A percentile compares a stretch with the other conserved stretches of the same genome.
These are phyloP conservation scores for Carex parvula DNA, from an alignment of 176 grass and related monocot species.

Conservation along the genomic window DNA sequence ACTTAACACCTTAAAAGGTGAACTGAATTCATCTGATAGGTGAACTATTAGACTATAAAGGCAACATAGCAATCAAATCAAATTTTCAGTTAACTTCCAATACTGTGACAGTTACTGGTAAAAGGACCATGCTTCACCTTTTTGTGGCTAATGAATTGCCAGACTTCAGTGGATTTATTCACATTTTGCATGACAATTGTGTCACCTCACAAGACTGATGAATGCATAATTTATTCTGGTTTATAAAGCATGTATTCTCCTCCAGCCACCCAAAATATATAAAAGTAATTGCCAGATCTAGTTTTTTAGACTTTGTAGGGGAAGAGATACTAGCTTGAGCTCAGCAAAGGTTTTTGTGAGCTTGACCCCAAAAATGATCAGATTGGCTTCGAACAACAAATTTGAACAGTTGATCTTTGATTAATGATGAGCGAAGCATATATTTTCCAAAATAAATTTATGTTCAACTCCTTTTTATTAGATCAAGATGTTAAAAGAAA, in stretches of 20 bases:
- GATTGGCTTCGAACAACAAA: background rate
- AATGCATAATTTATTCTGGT: background rate
- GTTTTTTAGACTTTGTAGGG: background rate
- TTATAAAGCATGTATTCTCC: background rate
- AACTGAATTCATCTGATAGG: background rate
- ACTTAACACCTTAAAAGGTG: background rate
- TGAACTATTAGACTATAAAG: background rate
- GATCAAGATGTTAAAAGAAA: background rate
- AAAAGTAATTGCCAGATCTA: background rate
- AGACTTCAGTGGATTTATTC: background rate
- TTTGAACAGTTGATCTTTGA: background rate
- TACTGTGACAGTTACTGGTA: background rate
- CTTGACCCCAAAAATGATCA: background rate
- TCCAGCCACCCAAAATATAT: background rate
- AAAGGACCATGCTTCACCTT: background rate
- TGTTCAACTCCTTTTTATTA: background rate
- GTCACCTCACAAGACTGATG: background rate
- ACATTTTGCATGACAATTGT: background rate
- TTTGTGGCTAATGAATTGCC: background rate
- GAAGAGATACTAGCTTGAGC: background rate
- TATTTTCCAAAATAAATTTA: background rate
- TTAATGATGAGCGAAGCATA: background rate
- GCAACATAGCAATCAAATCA: background rate
- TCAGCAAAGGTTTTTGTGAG: background rate
- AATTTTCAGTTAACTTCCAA: background rate